Evolutionary conservation across 306 rosid genomes (phyloP).

Genomic region (Rubus idaeus): DNA sequence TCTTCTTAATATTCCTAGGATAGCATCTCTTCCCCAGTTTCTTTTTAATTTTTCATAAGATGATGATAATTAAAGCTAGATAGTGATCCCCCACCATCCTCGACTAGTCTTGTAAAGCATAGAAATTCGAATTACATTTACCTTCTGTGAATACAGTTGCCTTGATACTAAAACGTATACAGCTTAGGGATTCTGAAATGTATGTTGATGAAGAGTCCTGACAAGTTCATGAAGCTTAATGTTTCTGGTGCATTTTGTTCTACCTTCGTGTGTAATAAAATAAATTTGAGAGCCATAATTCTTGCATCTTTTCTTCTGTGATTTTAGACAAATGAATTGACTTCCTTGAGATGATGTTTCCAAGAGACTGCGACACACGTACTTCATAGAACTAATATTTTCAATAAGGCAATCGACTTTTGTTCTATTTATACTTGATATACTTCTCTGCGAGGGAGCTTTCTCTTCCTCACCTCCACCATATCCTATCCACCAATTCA

Average conservation of each 20-base stretch:
- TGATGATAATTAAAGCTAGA: conserved; percentile 42
- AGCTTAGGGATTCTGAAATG: conserved; percentile 42
- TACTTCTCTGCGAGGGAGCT: too few species aligned
- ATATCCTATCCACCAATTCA: too few species aligned
- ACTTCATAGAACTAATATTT: too few species aligned
- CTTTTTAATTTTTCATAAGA: conserved; percentile 48
- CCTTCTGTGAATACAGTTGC: conserved; percentile 35
- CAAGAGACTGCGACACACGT: neutral
- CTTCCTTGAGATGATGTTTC: too few species aligned
- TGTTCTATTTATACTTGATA: too few species aligned
- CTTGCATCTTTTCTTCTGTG: neutral
- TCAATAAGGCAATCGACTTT: too few species aligned
- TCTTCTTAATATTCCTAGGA: conserved; percentile 70
- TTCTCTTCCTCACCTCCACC: too few species aligned
- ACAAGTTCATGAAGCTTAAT: neutral
- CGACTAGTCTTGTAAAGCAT: conserved; percentile 8
- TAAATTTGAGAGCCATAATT: neutral
- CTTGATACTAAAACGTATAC: neutral
- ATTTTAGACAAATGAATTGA: too few species aligned
- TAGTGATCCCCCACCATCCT: conserved; percentile 11
- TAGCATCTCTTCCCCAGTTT: conserved; percentile 75
- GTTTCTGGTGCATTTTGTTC: neutral
- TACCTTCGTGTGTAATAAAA: neutral
- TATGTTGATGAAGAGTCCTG: conserved; percentile 41
- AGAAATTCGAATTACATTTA: neutral